phyloP scores from a whole-genome alignment of 805 yeast genomes.

The Groenewaldozyma salmanticensis region DNA sequence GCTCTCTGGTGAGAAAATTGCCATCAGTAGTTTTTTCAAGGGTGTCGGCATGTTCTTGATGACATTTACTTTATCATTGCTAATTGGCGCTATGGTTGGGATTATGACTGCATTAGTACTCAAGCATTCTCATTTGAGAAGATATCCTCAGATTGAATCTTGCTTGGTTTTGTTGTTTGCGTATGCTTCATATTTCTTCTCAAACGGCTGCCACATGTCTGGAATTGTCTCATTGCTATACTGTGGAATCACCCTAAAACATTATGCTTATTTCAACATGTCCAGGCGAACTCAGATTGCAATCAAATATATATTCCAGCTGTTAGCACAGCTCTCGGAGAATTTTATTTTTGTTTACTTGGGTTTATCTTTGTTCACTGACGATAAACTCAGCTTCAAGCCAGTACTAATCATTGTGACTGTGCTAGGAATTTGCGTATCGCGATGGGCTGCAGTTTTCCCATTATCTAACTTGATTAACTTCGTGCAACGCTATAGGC shows the following conservation, averaged over 20 bases:
- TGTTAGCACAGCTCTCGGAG: conserved; percentile 89
- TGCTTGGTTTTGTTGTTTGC: conserved; percentile 85
- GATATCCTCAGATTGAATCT: conserved; percentile 96
- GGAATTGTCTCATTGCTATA: conserved; percentile 92
- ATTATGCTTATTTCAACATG: conserved; percentile 96
- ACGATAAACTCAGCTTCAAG: conserved; percentile 88
- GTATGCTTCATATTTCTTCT: conserved; percentile 92
- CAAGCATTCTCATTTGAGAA: conserved; percentile 85
- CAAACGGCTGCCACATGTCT: conserved; percentile 99
- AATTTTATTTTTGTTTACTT: conserved; percentile 93
- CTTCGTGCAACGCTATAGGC: conserved; percentile 58
- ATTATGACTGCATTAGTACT: conserved; percentile 79
- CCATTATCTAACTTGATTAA: conserved; percentile 82
- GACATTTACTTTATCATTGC: conserved; percentile 83
- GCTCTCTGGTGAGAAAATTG: conserved; percentile 78
- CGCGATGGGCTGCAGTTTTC: conserved; percentile 96
- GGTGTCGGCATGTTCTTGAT: conserved; percentile 89
- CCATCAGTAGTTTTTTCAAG: conserved; percentile 52
- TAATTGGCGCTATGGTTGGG: conserved; percentile 85
- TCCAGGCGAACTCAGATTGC: conserved; percentile 95
- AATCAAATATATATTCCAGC: conserved; percentile 86
- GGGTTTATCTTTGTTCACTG: conserved; percentile 91
- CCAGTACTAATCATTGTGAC: conserved; percentile 89
- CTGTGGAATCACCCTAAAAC: conserved; percentile 94
- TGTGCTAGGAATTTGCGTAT: conserved; percentile 80